phyloP scores from a whole-genome alignment of 1,284 basidiomycete species.

The Melampsora larici-populina region DNA sequence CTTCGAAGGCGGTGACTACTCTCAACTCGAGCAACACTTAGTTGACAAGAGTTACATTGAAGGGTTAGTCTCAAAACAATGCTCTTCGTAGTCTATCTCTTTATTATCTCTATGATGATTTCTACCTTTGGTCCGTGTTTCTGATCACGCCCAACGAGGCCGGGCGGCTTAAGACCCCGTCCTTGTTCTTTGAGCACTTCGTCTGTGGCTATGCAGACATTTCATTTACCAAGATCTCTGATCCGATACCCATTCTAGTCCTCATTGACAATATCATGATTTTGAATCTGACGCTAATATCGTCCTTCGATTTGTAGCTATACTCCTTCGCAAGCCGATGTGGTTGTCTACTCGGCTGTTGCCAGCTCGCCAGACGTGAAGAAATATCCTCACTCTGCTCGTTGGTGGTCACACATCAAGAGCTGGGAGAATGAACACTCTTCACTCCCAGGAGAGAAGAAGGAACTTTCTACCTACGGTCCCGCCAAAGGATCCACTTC shows the following conservation, averaged over 20 bases:
- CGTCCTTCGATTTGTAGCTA: slow-evolving; percentile 62
- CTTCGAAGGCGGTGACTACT: slow-evolving; percentile 31
- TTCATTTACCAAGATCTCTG: slow-evolving; percentile 75
- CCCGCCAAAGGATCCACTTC: slow-evolving; percentile 47
- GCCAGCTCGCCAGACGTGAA: slow-evolving; percentile 65
- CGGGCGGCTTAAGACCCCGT: slow-evolving; percentile 84
- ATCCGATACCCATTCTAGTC: slow-evolving; percentile 54
- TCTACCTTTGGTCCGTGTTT: slow-evolving; percentile 86
- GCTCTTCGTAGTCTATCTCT: slow-evolving; percentile 44
- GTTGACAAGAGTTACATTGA: slow-evolving; percentile 42
- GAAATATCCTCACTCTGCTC: slow-evolving; percentile 71
- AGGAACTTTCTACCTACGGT: slow-evolving; percentile 61
- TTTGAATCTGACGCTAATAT: not conserved
- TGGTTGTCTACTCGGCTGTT: slow-evolving; percentile 81
- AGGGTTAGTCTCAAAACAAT: slow-evolving; percentile 12
- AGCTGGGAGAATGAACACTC: slow-evolving; percentile 76
- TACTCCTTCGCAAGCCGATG: slow-evolving; percentile 93
- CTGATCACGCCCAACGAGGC: slow-evolving; percentile 60
- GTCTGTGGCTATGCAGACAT: slow-evolving; percentile 73
- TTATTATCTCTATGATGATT: slow-evolving; percentile 44
- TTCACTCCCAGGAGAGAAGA: slow-evolving; percentile 74
- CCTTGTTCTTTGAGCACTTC: slow-evolving; percentile 50
- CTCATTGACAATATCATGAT: slow-evolving; percentile 41
- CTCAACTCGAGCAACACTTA: slow-evolving; percentile 38
- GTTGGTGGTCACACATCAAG: slow-evolving; percentile 93